These are phyloP conservation scores for Pseudozyma thailandica DNA, from an alignment of 1,284 basidiomycete genomes.

Conservation along the genomic window DNA sequence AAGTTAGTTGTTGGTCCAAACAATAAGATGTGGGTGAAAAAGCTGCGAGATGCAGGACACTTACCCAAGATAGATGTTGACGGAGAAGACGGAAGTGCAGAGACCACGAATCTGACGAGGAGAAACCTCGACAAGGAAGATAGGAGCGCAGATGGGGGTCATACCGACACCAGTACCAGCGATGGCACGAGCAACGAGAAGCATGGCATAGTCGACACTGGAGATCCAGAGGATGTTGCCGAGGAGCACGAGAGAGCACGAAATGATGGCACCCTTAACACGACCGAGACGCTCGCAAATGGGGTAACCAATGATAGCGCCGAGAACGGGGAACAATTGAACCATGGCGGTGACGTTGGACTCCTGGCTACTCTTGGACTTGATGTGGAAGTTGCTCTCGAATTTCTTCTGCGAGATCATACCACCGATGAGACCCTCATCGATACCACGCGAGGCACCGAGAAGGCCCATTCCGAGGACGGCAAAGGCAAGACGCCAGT, in stretches of 20 bases:
- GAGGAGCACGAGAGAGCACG: slow-evolving; percentile 34
- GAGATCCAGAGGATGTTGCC: slow-evolving; percentile 37
- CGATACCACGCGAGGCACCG: slow-evolving; percentile 49
- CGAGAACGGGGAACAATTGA: slow-evolving; percentile 46
- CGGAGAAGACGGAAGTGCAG: slow-evolving; percentile 48
- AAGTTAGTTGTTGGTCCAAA: too few species aligned
- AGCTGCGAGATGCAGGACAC: too few species aligned
- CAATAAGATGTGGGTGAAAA: too few species aligned
- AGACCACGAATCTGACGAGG: slow-evolving; percentile 47
- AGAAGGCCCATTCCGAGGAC: slow-evolving; percentile 45
- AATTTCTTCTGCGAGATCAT: slow-evolving; percentile 47
- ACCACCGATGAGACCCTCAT: slow-evolving; percentile 46
- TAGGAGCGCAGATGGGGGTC: slow-evolving; percentile 36
- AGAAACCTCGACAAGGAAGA: slow-evolving; percentile 45
- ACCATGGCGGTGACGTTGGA: slow-evolving; percentile 50
- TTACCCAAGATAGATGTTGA: slow-evolving; percentile 35
- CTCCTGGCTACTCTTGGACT: slow-evolving; percentile 32
- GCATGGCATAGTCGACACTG: slow-evolving; percentile 36
- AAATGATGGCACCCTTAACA: slow-evolving; percentile 37
- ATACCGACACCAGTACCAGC: slow-evolving; percentile 39
- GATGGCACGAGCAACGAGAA: slow-evolving; percentile 33
- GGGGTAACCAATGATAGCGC: slow-evolving; percentile 43
- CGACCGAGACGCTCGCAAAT: slow-evolving; percentile 38
- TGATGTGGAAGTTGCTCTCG: slow-evolving; percentile 34
- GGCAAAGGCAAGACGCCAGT: slow-evolving; percentile 44